phyloP scores from a whole-genome alignment of 2,329 filamentous ascomycete species.

The Xylariaceae sp. region DNA sequence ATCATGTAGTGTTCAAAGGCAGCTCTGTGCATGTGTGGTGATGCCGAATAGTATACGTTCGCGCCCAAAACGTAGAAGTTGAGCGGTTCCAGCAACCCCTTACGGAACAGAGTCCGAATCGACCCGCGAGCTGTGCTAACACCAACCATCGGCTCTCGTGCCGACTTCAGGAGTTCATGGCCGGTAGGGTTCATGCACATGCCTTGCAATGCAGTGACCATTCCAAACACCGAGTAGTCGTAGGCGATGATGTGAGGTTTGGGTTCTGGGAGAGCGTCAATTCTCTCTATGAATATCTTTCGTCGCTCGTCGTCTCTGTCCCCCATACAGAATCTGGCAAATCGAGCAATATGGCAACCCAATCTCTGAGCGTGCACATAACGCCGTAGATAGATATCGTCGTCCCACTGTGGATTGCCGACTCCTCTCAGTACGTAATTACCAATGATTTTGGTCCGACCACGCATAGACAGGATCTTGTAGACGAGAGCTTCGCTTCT shows the following conservation, averaged over 20 bases:
- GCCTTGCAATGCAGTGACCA: constrained; percentile 37
- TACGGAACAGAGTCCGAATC: constrained; percentile 55
- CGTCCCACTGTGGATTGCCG: constrained; percentile 49
- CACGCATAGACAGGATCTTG: constrained; percentile 47
- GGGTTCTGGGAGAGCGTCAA: constrained; percentile 41
- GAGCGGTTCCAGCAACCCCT: constrained; percentile 58
- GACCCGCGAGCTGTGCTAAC: constrained; percentile 52
- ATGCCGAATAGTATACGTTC: constrained; percentile 63
- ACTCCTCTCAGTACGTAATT: constrained; percentile 47
- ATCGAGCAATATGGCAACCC: constrained; percentile 57
- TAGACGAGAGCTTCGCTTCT: constrained; percentile 45
- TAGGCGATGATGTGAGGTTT: constrained; percentile 46
- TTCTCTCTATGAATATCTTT: constrained; percentile 45
- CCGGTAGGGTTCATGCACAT: constrained; percentile 51
- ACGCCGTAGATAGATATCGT: constrained; percentile 45
- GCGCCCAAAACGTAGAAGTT: constrained; percentile 65
- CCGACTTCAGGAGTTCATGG: constrained; percentile 38
- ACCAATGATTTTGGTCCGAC: constrained; percentile 57
- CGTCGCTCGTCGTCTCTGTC: constrained; percentile 49
- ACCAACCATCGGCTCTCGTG: constrained; percentile 40
- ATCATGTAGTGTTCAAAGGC: constrained; percentile 62
- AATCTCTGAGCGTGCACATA: constrained; percentile 51
- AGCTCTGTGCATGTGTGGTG: constrained; percentile 66
- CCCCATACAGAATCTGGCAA: constrained; percentile 53
- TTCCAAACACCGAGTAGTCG: constrained; percentile 42